phyloP scores from a whole-genome alignment of 2,329 filamentous ascomycete species.

The Cordyceps fumosorosea region DNA sequence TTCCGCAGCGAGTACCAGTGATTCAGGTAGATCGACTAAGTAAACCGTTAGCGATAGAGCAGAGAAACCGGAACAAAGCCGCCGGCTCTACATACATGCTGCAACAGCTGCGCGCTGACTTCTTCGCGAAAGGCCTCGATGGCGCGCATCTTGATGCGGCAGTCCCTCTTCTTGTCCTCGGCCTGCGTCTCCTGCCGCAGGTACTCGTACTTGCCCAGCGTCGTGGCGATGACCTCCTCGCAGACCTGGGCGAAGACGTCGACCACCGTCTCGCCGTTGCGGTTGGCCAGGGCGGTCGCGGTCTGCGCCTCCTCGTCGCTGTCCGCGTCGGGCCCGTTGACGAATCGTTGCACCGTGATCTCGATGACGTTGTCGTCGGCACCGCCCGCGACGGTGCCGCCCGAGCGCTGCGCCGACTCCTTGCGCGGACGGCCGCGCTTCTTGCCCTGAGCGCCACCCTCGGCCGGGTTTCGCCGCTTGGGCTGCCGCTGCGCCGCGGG shows the following conservation, averaged over 20 bases:
- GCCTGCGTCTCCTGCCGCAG: constrained; percentile 33
- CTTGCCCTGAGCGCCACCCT: not conserved
- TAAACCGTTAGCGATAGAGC: not conserved
- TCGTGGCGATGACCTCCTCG: constrained; percentile 50
- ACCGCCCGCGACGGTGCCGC: not conserved
- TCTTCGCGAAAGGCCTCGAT: constrained; percentile 54
- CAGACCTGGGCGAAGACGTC: constrained; percentile 58
- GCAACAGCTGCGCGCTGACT: constrained; percentile 46
- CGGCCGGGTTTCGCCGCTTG: not conserved
- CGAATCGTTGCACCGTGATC: constrained; percentile 54
- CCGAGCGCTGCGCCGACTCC: not conserved
- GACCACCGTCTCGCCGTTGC: constrained; percentile 51
- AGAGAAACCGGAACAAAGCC: too few relatives aligned
- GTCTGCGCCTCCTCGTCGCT: constrained; percentile 36
- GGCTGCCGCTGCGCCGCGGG: constrained; percentile 8
- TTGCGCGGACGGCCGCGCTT: constrained; percentile 16
- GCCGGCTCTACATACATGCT: constrained; percentile 43
- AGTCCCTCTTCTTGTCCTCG: constrained; percentile 44
- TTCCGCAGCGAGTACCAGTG: constrained; percentile 51
- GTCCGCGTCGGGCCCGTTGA: constrained; percentile 37
- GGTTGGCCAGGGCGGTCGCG: constrained; percentile 48
- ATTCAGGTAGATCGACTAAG: constrained; percentile 52
- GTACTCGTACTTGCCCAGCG: constrained; percentile 41
- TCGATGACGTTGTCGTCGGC: constrained; percentile 32
- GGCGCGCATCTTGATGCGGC: constrained; percentile 47